Evolutionary conservation across 306 rosid genomes (phyloP).

Genomic region (Argentina anserina): DNA sequence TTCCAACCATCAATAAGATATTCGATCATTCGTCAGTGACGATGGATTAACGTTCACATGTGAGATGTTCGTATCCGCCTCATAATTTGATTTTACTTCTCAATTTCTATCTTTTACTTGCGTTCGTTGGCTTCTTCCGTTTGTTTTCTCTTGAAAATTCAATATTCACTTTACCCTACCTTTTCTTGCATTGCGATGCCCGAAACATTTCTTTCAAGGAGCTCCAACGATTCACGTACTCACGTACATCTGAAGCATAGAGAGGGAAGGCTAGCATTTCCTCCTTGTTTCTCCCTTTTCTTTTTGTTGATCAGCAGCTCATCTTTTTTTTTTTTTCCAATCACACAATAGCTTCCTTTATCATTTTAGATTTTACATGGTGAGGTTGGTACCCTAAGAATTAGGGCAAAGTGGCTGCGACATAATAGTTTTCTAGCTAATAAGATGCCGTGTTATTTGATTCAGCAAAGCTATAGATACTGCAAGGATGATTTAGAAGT

Average conservation of each 20-base stretch:
- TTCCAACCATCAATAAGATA: not conserved
- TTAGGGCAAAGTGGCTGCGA: slow-evolving; percentile 33
- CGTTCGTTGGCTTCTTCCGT: not conserved
- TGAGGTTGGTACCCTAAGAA: slow-evolving; percentile 23
- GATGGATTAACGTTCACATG: not conserved
- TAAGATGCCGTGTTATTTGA: not conserved
- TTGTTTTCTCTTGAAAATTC: not conserved
- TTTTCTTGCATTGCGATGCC: not conserved
- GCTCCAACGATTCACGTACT: not conserved
- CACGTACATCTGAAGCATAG: not conserved
- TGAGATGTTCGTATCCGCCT: not conserved
- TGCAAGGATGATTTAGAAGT: not conserved
- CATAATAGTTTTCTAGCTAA: slow-evolving; percentile 21
- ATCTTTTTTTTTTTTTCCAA: not conserved
- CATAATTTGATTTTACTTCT: not conserved
- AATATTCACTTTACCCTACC: slow-evolving; percentile 4
- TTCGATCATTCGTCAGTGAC: not conserved
- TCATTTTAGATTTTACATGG: slow-evolving; percentile 5
- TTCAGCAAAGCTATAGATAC: not conserved
- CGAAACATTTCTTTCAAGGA: not conserved
- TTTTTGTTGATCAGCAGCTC: not conserved
- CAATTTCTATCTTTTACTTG: not conserved
- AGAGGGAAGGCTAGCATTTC: not conserved
- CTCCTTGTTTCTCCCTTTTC: not conserved
- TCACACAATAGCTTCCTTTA: not conserved